phyloP scores from a whole-genome alignment of 192 early-diverging fungal species.

The Coemansia sp. region DNA sequence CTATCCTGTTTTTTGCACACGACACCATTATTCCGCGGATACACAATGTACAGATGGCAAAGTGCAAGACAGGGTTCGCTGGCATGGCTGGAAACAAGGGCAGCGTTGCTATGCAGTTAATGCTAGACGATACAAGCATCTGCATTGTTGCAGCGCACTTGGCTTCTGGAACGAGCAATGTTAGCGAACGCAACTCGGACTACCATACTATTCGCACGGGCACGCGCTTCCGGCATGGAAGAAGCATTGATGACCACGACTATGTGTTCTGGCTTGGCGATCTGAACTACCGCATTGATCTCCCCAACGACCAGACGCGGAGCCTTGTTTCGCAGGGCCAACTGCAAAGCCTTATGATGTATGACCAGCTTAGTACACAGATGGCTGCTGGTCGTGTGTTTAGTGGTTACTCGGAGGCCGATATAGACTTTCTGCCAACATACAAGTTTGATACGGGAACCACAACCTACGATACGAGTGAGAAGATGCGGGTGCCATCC shows the following conservation, averaged over 20 bases:
- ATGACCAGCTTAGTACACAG: slow-evolving; percentile 65
- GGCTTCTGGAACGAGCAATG: slow-evolving; percentile 75
- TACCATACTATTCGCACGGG: slow-evolving; percentile 77
- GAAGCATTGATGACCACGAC: slow-evolving; percentile 73
- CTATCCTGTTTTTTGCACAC: slow-evolving; percentile 85
- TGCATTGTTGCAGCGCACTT: slow-evolving; percentile 94
- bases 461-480: slow-evolving; percentile 85
- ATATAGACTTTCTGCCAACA: slow-evolving; percentile 86
- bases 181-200: slow-evolving; percentile 82
- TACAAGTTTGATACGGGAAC: slow-evolving; percentile 93
- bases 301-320: slow-evolving; percentile 69
- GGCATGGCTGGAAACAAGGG: slow-evolving; percentile 99
- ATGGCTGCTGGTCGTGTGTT: slow-evolving; percentile 68
- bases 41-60: slow-evolving; percentile 78
- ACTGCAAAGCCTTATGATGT: slow-evolving; percentile 54
- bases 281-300: slow-evolving; percentile 86
- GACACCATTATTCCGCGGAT: slow-evolving; percentile 66
- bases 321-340: slow-evolving; percentile 42
- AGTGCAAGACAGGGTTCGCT: slow-evolving; percentile 90
- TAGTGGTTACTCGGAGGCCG: slow-evolving; percentile 75
- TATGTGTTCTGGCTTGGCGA: slow-evolving; percentile 87
- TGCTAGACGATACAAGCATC: slow-evolving; percentile 81
- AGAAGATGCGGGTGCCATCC: slow-evolving; percentile 91
- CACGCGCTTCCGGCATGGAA: slow-evolving; percentile 70
- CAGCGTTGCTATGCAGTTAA: slow-evolving; percentile 86